Percentiles rank a stretch among this genome's conserved stretches.
These are phyloP conservation scores for Aleurites moluccanus DNA, from an alignment of 441 rosid species.

Conservation along the genomic window DNA sequence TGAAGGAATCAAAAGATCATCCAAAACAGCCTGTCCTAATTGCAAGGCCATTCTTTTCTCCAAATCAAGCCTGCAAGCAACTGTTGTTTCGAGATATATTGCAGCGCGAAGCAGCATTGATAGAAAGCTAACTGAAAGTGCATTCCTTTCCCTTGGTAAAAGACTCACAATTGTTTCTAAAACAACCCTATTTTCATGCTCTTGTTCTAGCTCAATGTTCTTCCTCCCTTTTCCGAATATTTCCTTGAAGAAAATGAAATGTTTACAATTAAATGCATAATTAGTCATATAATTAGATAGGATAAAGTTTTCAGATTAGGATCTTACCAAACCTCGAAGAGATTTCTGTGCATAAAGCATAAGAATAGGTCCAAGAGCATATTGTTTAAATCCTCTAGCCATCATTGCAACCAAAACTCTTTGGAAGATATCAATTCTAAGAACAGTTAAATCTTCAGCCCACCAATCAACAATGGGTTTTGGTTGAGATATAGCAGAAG, in stretches of 20 bases:
- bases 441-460: slow-evolving; percentile 85
- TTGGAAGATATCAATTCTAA: slow-evolving; percentile 68
- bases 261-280: neutral
- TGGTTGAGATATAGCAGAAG: slow-evolving; percentile 41
- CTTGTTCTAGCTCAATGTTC: slow-evolving; percentile 69
- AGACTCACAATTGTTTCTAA: slow-evolving; percentile 71
- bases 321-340: slow-evolving; percentile 93
- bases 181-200: slow-evolving; percentile 80
- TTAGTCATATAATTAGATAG: slow-evolving; percentile 8
- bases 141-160: slow-evolving; percentile 78
- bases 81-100: slow-evolving; percentile 57
- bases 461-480: slow-evolving; percentile 94
- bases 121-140: slow-evolving; percentile 64
- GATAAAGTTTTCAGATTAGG: slow-evolving; percentile 25
- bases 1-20: slow-evolving; percentile 78
- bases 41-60: slow-evolving; percentile 87
- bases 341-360: slow-evolving; percentile 96
- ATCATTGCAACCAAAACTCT: slow-evolving; percentile 78
- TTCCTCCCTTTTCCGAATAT: slow-evolving; percentile 70
- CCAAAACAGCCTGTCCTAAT: slow-evolving; percentile 83
- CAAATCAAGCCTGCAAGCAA: slow-evolving; percentile 86
- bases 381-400: slow-evolving; percentile 65
- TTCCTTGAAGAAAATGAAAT: slow-evolving; percentile 52
- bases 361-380: slow-evolving; percentile 63
- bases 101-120: slow-evolving; percentile 89